Base-by-base conservation (phyloP, 805 yeast species). In the Starmerella sp. region DNA sequence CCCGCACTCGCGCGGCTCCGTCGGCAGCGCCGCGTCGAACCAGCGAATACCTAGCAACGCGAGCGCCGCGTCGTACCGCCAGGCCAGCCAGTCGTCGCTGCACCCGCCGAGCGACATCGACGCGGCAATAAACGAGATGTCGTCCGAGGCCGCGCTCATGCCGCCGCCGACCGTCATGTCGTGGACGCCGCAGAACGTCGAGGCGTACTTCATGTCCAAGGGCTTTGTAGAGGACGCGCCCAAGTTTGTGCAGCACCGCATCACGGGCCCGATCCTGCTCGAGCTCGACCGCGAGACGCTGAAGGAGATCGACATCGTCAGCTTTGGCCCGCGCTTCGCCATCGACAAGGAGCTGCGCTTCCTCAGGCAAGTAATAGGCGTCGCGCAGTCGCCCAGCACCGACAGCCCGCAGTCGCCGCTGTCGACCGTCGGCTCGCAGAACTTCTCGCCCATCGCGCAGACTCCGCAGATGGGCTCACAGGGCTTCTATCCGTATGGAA, bases 241-340 rank as follows among this genome's bases (percentile, higher is more conserved):
- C 0, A 82, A 85, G 64, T 93, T 93, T 68, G 81, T 83, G 6
- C 79, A 82, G 62, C 97, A 93, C 69, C 88, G 89, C 63, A 88
- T 93, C 56, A 83, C 90, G 1, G 98, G 98, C 32, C 73, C 80
- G 6, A 91, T 93, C 53, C 70, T 93, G 46, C 74, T 93, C 52
- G 95, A 90, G 69, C 75, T 93, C 58, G 97, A 91, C 64, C 75
- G 91, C 58, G 77, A 87, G 1, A 86, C 86, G 64, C 75, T 93
- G 64, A 93, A 91, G 67, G 99, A 93, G 69, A 73, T 93, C 55
- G 98, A 90, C 54, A 91, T 93, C 52, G 76, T 80, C 49, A 86
- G 95, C 4, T 93, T 93, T 72, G 99, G 99, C 31, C 90, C 96
- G 0, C 77, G 99, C 60, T 93, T 89, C 69, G 96, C 90, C 67